Percentiles rank a stretch among this genome's conserved stretches.
Conservation (phyloP, 495 filamentous ascomycete species). For the Terfezia claveryi region DNA sequence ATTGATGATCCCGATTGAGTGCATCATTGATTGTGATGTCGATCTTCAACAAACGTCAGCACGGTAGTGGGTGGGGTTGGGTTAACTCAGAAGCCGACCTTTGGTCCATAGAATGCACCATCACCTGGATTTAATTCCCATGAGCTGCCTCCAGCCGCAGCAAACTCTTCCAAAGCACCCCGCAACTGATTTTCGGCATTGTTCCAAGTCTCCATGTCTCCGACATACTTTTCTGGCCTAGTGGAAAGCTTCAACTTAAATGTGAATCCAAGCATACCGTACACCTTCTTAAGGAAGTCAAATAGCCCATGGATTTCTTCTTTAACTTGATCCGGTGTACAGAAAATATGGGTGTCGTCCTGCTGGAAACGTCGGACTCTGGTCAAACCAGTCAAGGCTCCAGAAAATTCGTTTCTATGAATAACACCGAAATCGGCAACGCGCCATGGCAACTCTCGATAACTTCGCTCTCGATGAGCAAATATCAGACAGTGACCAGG, state of each 20-base stretch:
- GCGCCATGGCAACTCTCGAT: conserved; percentile 70
- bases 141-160: conserved; percentile 34
- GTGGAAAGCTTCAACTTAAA: conserved; percentile 94
- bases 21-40: conserved; percentile 78
- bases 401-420: conserved; percentile 85
- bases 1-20: conserved; percentile 58
- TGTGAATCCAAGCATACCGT: conserved; percentile 78
- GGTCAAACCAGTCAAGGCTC: conserved; percentile 73
- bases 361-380: conserved; percentile 84
- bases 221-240: conserved; percentile 61
- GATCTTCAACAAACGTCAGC: conserved; percentile 33
- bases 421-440: conserved; percentile 91
- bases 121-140: conserved; percentile 88
- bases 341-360: conserved; percentile 91
- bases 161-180: conserved; percentile 56
- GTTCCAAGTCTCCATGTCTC: conserved; percentile 71
- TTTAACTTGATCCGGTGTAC: conserved; percentile 48
- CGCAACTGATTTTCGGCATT: conserved; percentile 59
- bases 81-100: conserved; percentile 8
- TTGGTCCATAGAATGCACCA: conserved; percentile 90
- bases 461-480: conserved; percentile 52
- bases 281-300: conserved; percentile 63
- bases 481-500: conserved; percentile 70
- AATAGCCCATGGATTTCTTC: conserved; percentile 72
- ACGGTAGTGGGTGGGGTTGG: background rate